Conservation (phyloP, 2,329 filamentous ascomycete genomes). For the Cadophora luteo-olivacea region DNA sequence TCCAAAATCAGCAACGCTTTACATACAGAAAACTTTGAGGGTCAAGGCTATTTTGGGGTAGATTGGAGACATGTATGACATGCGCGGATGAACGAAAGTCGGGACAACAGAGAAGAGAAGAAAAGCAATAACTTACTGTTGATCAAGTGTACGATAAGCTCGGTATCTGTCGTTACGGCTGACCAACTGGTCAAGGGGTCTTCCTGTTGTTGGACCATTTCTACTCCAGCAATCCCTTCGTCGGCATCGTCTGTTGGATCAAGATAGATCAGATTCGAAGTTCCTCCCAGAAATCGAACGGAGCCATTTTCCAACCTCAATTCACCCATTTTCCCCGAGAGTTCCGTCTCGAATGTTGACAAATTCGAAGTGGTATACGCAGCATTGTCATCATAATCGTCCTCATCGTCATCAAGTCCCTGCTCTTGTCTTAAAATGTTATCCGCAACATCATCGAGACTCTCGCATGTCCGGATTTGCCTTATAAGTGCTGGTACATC, state of each 20-base stretch:
- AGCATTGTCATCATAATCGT: constrained; percentile 51
- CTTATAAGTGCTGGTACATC: constrained; percentile 82
- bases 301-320: constrained; percentile 85
- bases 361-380: constrained; percentile 50
- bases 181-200: constrained; percentile 88
- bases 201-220: constrained; percentile 51
- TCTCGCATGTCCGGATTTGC: constrained; percentile 86
- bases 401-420: constrained; percentile 45
- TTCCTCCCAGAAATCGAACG: constrained; percentile 90
- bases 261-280: constrained; percentile 89
- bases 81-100: not conserved
- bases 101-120: not conserved
- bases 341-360: constrained; percentile 69
- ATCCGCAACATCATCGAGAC: constrained; percentile 45
- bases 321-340: constrained; percentile 93
- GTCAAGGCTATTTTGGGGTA: not conserved
- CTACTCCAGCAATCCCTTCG: constrained; percentile 38
- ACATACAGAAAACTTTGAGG: too few species aligned
- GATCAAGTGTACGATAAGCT: constrained; percentile 84
- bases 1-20: not conserved
- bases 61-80: not conserved
- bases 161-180: constrained; percentile 77
- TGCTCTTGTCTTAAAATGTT: constrained; percentile 43
- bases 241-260: constrained; percentile 54
- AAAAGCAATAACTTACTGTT: constrained; percentile 58